Base-by-base conservation (phyloP, 2,329 filamentous ascomycete genomes). In the Clathrospora elynae region DNA sequence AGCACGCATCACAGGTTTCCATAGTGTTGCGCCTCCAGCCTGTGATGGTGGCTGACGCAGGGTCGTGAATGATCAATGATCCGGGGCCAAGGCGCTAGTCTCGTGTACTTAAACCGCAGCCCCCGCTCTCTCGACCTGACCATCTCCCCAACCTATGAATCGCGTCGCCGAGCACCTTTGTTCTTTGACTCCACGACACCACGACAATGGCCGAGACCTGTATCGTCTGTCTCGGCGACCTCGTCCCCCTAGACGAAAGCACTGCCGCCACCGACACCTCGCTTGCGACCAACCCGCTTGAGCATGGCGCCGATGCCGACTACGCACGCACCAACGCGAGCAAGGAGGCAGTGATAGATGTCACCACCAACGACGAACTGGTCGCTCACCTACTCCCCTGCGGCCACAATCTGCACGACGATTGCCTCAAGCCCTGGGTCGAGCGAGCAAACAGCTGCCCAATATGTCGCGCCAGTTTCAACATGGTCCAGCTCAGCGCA, bases 391-490 rank as follows among this genome's bases (percentile, higher is more conserved):
- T 86, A 18, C 67, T 84, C 47, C 86, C 90, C 32, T 99, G 93
- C 72, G 88, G 89, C 45, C 95, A 99, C 76, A 82, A 91, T 59
- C 78, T 99, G 59, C 93, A 99, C 74, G 86, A 99, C 74, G 84
- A 87, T 37, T 99, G 93, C 71, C 80, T 99, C 57, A 87, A 87
- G 60, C 89, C 90, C 58, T 99, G 93, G 93, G 90, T 92, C 31
- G 89, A 95, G 73, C 87, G 95, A 70, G 92, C 93, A 53, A 99
- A 97, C 73, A 96, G 91, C 68, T 99, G 93, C 71, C 93, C 93
- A 31, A 96, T 99, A 71, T 99, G 93, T 73, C 88, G 93, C 57
- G 87, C 89, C 61, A 84, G 81, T 52, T 97, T 99, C 76, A 92
- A 97, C 72, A 75, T 86, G 60, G 91, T 99, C 55, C 84, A 93